Conservation (phyloP, 2,329 filamentous ascomycete species). For the Cladosporium sp. region DNA sequence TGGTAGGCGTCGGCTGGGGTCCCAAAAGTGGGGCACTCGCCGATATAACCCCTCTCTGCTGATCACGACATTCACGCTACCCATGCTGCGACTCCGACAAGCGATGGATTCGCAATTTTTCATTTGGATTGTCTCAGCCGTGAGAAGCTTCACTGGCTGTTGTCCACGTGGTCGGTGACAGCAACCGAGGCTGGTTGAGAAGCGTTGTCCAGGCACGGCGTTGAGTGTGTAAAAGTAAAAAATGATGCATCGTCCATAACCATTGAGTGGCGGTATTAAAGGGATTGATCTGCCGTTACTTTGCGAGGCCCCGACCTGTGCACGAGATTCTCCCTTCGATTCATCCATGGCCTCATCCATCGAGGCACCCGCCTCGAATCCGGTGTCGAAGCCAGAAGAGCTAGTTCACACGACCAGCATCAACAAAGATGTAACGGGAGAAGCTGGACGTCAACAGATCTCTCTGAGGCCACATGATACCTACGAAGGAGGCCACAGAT, state of each 20-base stretch:
- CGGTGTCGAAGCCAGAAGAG: slow-evolving; percentile 4
- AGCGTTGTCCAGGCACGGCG: background rate
- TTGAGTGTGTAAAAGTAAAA: background rate
- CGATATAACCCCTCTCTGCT: too few species aligned
- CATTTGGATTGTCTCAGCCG: background rate
- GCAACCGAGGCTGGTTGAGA: slow-evolving; percentile 2
- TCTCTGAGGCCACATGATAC: slow-evolving; percentile 39
- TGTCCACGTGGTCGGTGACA: background rate
- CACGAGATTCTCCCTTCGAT: background rate
- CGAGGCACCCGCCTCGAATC: background rate
- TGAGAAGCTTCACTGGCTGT: slow-evolving; percentile 1
- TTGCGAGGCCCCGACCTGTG: too few species aligned
- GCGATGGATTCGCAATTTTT: slow-evolving; percentile 4
- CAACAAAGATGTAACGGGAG: background rate
- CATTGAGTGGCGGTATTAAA: too few species aligned
- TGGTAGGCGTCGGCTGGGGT: too few species aligned
- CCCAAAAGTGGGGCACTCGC: too few species aligned
- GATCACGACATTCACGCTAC: background rate
- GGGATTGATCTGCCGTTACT: too few species aligned
- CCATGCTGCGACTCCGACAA: too few species aligned
- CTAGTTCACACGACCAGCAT: slow-evolving; percentile 1
- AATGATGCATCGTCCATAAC: too few species aligned
- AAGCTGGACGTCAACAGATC: slow-evolving; percentile 8
- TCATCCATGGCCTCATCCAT: too few species aligned
- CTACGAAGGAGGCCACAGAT: slow-evolving; percentile 59